These are phyloP conservation scores for Leccinum ochraceum DNA, from an alignment of 768 basidiomycete genomes.

Conservation along the genomic window DNA sequence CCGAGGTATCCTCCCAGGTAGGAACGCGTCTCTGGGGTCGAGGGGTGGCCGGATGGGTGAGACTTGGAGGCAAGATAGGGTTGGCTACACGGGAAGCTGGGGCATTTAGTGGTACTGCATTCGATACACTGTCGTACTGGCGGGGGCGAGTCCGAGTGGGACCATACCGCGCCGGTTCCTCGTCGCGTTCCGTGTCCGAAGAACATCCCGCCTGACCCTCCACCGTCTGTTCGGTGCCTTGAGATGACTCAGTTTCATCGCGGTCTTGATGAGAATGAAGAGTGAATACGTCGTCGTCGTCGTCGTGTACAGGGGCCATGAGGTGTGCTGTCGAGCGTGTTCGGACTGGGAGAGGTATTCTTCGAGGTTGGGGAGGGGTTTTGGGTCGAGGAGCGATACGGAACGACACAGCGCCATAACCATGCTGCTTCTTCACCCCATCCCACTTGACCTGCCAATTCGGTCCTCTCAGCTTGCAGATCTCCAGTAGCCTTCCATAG, in stretches of 20 bases:
- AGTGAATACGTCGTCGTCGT: constrained; percentile 44
- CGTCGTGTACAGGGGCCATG: constrained; percentile 31
- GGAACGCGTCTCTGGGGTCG: constrained; percentile 25
- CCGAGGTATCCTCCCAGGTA: constrained; percentile 40
- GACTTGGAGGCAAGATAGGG: constrained; percentile 29
- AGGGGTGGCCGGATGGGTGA: constrained; percentile 33
- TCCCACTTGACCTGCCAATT: constrained; percentile 86
- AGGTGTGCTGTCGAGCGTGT: constrained; percentile 28
- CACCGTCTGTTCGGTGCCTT: constrained; percentile 20
- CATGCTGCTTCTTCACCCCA: constrained; percentile 59
- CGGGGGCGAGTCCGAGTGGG: constrained; percentile 6
- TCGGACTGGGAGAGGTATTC: constrained; percentile 19
- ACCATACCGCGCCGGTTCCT: constrained; percentile 11
- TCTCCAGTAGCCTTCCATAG: constrained; percentile 80
- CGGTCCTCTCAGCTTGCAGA: constrained; percentile 76
- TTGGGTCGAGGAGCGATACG: constrained; percentile 14
- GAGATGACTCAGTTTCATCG: constrained; percentile 23
- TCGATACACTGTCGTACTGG: constrained; percentile 12
- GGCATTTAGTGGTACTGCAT: constrained; percentile 11
- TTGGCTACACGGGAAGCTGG: constrained; percentile 19
- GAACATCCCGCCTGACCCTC: constrained; percentile 11
- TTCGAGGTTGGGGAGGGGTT: constrained; percentile 20
- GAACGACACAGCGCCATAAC: constrained; percentile 34
- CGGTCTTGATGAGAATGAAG: constrained; percentile 46
- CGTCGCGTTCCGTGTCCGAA: constrained; percentile 27